Base-by-base conservation (phyloP, 2,329 filamentous ascomycete genomes). In the Hirsutella minnesotensis region DNA sequence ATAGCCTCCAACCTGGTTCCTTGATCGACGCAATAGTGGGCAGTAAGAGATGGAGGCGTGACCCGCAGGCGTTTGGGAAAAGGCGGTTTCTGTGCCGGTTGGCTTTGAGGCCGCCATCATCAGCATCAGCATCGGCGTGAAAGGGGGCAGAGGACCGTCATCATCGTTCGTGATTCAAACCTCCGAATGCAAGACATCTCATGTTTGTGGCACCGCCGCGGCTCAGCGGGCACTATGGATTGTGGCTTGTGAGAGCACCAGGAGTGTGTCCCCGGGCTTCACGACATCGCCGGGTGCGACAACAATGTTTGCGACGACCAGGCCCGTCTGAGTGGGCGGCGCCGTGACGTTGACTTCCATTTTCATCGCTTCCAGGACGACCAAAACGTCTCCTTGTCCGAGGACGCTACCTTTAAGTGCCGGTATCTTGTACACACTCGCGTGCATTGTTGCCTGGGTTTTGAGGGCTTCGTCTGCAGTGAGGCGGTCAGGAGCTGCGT, bases 361-460 rank as follows among this genome's bases (percentile, higher is more conserved):
- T 53, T 77, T 76, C 72, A 77, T 77, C 0, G 72, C 72, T 44
- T 77, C 73, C 3, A 76, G 56, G 3, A 75, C 67, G 2, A 63
- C 56, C 1, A 69, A 60, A 0, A 64, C 52, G 20, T 72, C 62
- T 8, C 65, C 65, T 10, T 63, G 56, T 12, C 63, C 56, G 3
- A 75, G 36, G 2, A 49, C 42, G 12, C 71, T 60, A 0, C 69
- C 68, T 22, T 63, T 58, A 13, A 63, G 51, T 3, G 68, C 60
- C 7, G 65, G 52, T 2, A 75, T 57, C 46, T 75, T 75, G 71
- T 72, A 77, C 0, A 76, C 65, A 44, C 71, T 75, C 7, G 72
- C 72, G 59, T 40, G 40, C 40, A 38, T 38, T 22, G 12, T 20
- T 7, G 40, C 22, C 19, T 38, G 40, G 10, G 31, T 38, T 37